Percentiles rank a stretch among this genome's conserved stretches.
Conservation (phyloP, 2,329 filamentous ascomycete species). For the Pseudogymnoascus sp. region DNA sequence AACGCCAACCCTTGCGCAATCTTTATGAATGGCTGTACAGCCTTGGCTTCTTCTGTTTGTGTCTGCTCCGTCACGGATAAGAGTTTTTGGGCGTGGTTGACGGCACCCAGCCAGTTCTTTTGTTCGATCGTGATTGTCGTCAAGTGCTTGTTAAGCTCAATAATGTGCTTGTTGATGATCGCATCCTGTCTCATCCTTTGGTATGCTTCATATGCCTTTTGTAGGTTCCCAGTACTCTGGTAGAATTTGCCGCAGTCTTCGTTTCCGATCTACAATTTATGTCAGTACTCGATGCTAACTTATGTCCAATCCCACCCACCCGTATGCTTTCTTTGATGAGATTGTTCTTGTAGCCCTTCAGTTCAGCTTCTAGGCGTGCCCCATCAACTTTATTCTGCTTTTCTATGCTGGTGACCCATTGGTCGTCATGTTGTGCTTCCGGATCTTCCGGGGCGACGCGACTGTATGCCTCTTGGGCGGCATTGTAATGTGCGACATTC, state of each 20-base stretch:
- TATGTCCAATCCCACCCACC: conserved; percentile 39
- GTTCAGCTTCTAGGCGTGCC: conserved; percentile 68
- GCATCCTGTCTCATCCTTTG: conserved; percentile 84
- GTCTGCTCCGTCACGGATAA: conserved; percentile 29
- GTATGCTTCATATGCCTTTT: conserved; percentile 67
- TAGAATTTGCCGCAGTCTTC: conserved; percentile 84
- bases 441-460: conserved; percentile 57
- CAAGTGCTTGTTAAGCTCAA: conserved; percentile 72
- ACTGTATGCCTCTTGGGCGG: conserved; percentile 57
- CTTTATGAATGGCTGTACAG: conserved; percentile 42
- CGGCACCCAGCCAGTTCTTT: conserved; percentile 65
- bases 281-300: neutral
- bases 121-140: conserved; percentile 69
- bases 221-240: conserved; percentile 67
- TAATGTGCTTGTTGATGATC: conserved; percentile 72
- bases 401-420: conserved; percentile 66
- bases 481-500: conserved; percentile 64
- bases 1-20: conserved; percentile 54
- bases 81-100: conserved; percentile 60
- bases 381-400: conserved; percentile 62
- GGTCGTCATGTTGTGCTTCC: conserved; percentile 56
- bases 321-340: conserved; percentile 94
- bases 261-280: conserved; percentile 67
- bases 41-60: conserved; percentile 32
- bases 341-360: conserved; percentile 94